phyloP scores from a whole-genome alignment of 768 basidiomycete genomes.

The Boletus rubroflammeus region DNA sequence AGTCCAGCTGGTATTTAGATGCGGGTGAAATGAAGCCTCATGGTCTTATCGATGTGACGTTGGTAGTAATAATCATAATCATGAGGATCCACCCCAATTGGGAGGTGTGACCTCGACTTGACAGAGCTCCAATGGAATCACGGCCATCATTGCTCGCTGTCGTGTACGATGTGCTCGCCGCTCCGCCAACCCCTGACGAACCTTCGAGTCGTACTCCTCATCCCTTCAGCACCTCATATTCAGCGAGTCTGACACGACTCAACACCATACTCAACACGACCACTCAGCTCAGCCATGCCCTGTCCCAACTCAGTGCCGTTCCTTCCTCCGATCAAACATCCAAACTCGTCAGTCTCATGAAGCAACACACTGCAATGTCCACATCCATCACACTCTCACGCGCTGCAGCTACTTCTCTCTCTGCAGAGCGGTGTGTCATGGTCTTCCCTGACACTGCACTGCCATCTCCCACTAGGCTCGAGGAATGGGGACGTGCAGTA shows the following conservation, averaged over 20 bases:
- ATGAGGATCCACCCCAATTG: too few species aligned
- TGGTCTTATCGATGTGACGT: too few species aligned
- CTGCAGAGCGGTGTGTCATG: conserved; percentile 14
- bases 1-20: too few species aligned
- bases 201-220: conserved; percentile 16
- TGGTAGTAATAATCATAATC: too few species aligned
- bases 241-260: conserved; percentile 33
- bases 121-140: conserved; percentile 1
- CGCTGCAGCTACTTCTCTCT: conserved; percentile 18
- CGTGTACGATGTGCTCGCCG: conserved; percentile 27
- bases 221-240: conserved; percentile 25
- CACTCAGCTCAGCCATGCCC: conserved; percentile 50
- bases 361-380: conserved; percentile 53
- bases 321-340: conserved; percentile 54
- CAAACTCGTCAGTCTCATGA: conserved; percentile 64
- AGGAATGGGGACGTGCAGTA: conserved; percentile 56
- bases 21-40: neutral
- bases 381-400: conserved; percentile 28
- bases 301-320: conserved; percentile 42
- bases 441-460: conserved; percentile 30
- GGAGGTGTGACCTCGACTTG: neutral
- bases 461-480: conserved; percentile 40
- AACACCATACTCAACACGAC: conserved; percentile 50
- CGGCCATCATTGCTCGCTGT: conserved; percentile 24
- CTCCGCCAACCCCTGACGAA: conserved; percentile 17